phyloP scores from a whole-genome alignment of 1,284 basidiomycete species.

The Fomitopsis pinicola region DNA sequence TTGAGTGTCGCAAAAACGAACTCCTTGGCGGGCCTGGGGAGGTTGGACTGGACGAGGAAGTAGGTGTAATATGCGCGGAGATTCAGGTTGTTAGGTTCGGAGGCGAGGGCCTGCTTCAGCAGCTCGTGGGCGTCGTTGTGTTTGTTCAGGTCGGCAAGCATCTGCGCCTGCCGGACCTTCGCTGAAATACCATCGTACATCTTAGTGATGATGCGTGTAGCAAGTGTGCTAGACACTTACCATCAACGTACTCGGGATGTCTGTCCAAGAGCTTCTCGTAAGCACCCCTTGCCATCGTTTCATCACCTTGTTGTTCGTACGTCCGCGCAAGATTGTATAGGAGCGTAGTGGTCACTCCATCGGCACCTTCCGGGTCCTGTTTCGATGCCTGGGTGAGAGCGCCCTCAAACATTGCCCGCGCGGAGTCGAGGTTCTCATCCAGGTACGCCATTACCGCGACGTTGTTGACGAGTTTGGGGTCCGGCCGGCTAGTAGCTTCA shows the following conservation, averaged over 20 bases:
- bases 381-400: constrained; percentile 57
- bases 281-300: constrained; percentile 71
- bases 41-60: constrained; percentile 78
- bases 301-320: constrained; percentile 80
- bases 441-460: constrained; percentile 75
- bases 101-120: constrained; percentile 79
- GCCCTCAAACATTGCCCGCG: constrained; percentile 59
- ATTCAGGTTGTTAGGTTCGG: constrained; percentile 70
- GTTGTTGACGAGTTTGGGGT: constrained; percentile 79
- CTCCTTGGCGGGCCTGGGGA: constrained; percentile 72
- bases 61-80: constrained; percentile 84
- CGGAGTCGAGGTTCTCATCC: constrained; percentile 58
- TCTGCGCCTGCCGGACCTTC: constrained; percentile 84
- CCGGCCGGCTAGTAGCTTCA: constrained; percentile 42
- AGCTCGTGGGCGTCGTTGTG: constrained; percentile 81
- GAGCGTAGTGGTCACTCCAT: constrained; percentile 75
- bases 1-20: constrained; percentile 84
- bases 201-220: neutral
- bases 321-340: constrained; percentile 87
- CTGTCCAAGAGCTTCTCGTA: constrained; percentile 80
- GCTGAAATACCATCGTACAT: constrained; percentile 42
- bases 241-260: constrained; percentile 93
- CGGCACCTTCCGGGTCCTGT: constrained; percentile 47
- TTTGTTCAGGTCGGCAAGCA: constrained; percentile 65
- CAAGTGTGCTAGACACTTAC: constrained; percentile 40